Percentiles rank a stretch among this genome's conserved stretches.
These are phyloP conservation scores for Triangularia setosa DNA, from an alignment of 2,329 filamentous ascomycete genomes.

Conservation along the genomic window DNA sequence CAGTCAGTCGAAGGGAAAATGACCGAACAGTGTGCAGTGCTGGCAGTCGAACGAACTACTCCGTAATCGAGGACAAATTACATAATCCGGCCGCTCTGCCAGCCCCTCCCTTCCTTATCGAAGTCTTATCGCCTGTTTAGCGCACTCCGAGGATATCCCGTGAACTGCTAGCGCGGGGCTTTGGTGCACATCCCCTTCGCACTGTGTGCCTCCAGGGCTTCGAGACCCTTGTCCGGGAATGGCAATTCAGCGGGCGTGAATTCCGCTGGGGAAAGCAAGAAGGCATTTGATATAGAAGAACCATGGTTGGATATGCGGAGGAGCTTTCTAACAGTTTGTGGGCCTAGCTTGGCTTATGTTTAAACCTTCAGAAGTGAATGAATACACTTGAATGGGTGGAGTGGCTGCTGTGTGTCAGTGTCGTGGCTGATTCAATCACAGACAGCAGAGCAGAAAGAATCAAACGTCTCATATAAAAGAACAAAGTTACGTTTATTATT, in stretches of 20 bases:
- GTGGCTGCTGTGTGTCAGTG: too few species aligned
- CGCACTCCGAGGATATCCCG: slow-evolving; percentile 2
- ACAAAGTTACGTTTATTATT: too few species aligned
- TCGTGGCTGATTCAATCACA: too few species aligned
- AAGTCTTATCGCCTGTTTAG: background rate
- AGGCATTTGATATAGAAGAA: background rate
- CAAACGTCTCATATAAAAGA: too few species aligned
- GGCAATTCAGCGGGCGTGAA: background rate
- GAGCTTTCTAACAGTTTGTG: too few species aligned
- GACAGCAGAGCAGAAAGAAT: too few species aligned
- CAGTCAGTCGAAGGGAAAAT: background rate
- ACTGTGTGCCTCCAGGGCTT: slow-evolving; percentile 3
- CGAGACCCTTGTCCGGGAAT: background rate
- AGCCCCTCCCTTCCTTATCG: background rate
- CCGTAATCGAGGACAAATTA: slow-evolving; percentile 20
- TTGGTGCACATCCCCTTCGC: background rate
- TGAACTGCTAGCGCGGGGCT: slow-evolving; percentile 3
- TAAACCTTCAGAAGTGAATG: background rate
- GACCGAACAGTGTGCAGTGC: slow-evolving; percentile 8
- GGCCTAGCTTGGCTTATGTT: background rate
- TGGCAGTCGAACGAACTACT: slow-evolving; percentile 14
- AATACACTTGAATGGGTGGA: background rate
- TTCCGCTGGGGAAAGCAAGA: background rate
- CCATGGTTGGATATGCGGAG: background rate
- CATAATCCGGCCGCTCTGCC: slow-evolving; percentile 18